Conservation (phyloP, 305 asterid genomes). For the Plantago rigida region DNA sequence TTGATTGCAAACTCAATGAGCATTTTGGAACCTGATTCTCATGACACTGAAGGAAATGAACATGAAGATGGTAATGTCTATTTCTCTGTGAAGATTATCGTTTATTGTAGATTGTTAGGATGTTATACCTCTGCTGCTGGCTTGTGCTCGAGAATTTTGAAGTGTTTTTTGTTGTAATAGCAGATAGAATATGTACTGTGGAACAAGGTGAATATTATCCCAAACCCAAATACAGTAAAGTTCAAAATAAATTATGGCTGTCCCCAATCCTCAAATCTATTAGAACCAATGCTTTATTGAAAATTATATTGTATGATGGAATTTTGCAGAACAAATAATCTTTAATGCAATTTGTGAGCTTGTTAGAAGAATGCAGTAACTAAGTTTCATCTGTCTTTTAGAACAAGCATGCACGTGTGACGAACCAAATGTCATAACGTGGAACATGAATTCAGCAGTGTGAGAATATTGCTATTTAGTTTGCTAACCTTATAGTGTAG, state of each 20-base stretch:
- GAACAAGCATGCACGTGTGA: background rate
- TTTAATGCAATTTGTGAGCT: background rate
- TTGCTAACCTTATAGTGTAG: background rate
- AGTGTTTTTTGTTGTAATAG: background rate
- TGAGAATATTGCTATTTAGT: background rate
- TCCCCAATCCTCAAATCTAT: too few relatives aligned
- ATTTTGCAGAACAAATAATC: too few relatives aligned
- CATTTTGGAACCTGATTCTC: slow-evolving; percentile 73
- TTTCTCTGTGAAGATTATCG: background rate
- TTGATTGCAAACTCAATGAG: slow-evolving; percentile 80
- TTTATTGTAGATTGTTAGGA: background rate
- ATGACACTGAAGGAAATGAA: slow-evolving; percentile 66
- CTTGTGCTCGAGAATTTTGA: background rate
- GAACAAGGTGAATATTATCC: background rate
- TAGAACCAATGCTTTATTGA: too few relatives aligned
- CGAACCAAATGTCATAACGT: too few relatives aligned
- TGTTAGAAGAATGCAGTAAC: background rate
- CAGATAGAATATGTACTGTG: too few relatives aligned
- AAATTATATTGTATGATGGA: too few relatives aligned
- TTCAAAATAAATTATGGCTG: too few relatives aligned
- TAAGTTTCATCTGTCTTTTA: background rate
- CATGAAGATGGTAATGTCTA: slow-evolving; percentile 62
- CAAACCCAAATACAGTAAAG: background rate
- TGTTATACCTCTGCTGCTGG: background rate
- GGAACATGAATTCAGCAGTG: background rate